Evolutionary conservation across 768 basidiomycete genomes (phyloP).

Genomic region (Phanerochaete carnosa): DNA sequence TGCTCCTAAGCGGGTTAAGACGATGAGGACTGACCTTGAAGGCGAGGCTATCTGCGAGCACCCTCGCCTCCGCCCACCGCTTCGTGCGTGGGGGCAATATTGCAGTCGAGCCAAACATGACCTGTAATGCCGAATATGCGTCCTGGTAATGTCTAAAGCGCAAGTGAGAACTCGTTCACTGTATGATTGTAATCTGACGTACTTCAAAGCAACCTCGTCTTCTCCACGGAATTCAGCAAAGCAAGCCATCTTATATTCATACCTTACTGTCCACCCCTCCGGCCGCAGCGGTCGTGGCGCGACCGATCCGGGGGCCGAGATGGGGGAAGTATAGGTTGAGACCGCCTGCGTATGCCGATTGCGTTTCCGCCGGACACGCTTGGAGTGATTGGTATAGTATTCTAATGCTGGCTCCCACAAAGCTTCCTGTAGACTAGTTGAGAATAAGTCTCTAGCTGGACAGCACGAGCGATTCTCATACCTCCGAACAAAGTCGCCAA

Average conservation of each 20-base stretch:
- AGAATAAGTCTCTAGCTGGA: background rate
- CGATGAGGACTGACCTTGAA: conserved; percentile 60
- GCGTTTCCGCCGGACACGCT: conserved; percentile 87
- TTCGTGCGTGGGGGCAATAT: conserved; percentile 91
- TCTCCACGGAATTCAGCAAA: conserved; percentile 96
- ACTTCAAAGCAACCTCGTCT: conserved; percentile 91
- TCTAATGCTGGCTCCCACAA: conserved; percentile 87
- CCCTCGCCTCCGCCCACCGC: conserved; percentile 98
- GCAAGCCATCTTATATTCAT: conserved; percentile 96
- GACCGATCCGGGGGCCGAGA: conserved; percentile 41
- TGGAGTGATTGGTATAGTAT: conserved; percentile 90
- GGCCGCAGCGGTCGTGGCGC: conserved; percentile 64
- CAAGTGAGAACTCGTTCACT: conserved; percentile 5
- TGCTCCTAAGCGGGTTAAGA: background rate
- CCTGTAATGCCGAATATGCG: conserved; percentile 76
- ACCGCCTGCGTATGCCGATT: conserved; percentile 69
- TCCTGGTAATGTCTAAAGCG: conserved; percentile 87
- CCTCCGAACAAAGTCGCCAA: conserved; percentile 88
- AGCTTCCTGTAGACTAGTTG: conserved; percentile 75
- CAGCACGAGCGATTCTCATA: conserved; percentile 22
- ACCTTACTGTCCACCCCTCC: conserved; percentile 93
- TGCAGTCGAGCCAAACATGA: conserved; percentile 87
- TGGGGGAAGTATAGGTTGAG: conserved; percentile 48
- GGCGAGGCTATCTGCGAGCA: conserved; percentile 90
- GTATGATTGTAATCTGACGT: conserved; percentile 27